These are phyloP conservation scores for Immersiporthe knoxdaviesiana DNA, from an alignment of 2,329 filamentous ascomycete species.

Conservation along the genomic window DNA sequence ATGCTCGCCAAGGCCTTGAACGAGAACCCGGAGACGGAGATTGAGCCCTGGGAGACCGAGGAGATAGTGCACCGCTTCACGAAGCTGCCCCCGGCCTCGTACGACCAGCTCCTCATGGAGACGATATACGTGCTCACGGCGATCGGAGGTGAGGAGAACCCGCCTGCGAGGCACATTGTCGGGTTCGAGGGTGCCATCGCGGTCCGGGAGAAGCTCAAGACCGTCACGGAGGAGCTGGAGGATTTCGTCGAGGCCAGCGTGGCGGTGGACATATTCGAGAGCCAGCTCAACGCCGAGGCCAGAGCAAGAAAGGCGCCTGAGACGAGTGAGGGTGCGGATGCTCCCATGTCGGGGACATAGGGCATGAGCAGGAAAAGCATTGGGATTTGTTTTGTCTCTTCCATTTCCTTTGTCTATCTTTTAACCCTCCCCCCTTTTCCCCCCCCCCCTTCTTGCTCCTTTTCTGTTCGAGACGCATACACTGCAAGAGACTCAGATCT, in stretches of 20 bases:
- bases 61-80: conserved; percentile 72
- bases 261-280: conserved; percentile 76
- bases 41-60: conserved; percentile 39
- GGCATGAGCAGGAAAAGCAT: neutral
- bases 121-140: conserved; percentile 89
- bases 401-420: neutral
- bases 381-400: neutral
- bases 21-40: conserved; percentile 67
- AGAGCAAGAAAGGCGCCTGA: conserved; percentile 43
- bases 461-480: neutral
- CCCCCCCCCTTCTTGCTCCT: no score
- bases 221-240: conserved; percentile 92
- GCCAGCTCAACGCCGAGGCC: conserved; percentile 56
- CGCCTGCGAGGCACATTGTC: conserved; percentile 90
- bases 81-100: conserved; percentile 67
- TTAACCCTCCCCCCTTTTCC: neutral
- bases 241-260: conserved; percentile 92
- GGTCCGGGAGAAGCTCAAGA: conserved; percentile 96
- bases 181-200: conserved; percentile 84
- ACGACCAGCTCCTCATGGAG: conserved; percentile 78
- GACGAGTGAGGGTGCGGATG: conserved; percentile 17
- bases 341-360: conserved; percentile 13
- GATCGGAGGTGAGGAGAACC: conserved; percentile 95
- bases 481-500: neutral
- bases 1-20: conserved; percentile 83